Evolutionary conservation across 176 grass and related monocot genomes (phyloP).

Genomic region (Guadua angustifolia): DNA sequence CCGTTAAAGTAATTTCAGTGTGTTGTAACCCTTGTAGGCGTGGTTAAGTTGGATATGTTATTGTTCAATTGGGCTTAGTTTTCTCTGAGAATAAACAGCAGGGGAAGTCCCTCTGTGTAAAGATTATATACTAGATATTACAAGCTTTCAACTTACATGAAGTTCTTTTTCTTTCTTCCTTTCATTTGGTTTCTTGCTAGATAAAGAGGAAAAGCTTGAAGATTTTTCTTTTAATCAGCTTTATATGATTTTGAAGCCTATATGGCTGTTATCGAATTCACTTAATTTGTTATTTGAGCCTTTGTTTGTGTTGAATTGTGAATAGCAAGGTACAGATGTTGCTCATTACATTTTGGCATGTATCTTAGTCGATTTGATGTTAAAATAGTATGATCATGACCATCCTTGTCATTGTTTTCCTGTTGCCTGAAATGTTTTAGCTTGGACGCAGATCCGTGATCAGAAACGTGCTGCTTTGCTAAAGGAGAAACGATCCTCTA

Average conservation of each 20-base stretch:
- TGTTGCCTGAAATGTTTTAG: constrained; percentile 33
- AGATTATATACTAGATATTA: not conserved
- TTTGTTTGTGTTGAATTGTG: not conserved
- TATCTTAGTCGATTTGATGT: not conserved
- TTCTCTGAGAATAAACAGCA: too few relatives aligned
- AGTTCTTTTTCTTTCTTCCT: not conserved
- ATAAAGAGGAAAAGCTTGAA: not conserved
- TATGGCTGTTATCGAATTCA: not conserved
- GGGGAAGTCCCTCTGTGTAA: not conserved
- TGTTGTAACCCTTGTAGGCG: too few relatives aligned
- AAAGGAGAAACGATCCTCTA: constrained; percentile 77
- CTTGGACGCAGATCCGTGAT: constrained; percentile 65
- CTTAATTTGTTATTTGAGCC: not conserved
- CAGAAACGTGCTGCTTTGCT: constrained; percentile 83
- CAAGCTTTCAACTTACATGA: not conserved
- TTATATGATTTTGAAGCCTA: not conserved
- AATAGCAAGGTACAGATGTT: not conserved
- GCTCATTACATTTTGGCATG: not conserved
- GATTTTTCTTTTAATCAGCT: not conserved
- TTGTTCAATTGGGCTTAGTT: not conserved
- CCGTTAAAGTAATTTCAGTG: too few relatives aligned
- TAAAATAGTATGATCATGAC: not conserved
- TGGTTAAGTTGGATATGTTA: too few relatives aligned
- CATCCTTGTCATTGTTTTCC: not conserved
- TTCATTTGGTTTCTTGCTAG: not conserved